These are phyloP conservation scores for Juglanconis oblonga DNA, from an alignment of 2,329 filamentous ascomycete genomes.

Conservation along the genomic window DNA sequence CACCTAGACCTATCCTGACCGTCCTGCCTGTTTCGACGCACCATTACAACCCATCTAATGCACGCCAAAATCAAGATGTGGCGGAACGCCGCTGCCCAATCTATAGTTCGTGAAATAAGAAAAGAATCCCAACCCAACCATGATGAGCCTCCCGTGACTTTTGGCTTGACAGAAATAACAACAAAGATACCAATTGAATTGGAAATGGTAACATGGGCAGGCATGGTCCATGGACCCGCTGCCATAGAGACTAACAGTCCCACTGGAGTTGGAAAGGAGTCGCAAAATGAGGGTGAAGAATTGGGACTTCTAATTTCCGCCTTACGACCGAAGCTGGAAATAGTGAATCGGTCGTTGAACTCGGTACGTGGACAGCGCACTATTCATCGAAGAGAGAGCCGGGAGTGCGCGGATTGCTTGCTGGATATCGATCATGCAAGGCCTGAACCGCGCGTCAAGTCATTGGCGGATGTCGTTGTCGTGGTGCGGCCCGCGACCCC, in stretches of 20 bases:
- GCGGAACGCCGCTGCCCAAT: constrained; percentile 12
- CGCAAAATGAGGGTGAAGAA: neutral
- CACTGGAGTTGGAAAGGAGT: neutral
- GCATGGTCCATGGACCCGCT: too few species aligned
- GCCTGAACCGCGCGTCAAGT: constrained; percentile 13
- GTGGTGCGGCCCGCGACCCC: constrained; percentile 3
- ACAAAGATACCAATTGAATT: neutral
- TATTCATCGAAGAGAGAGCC: neutral
- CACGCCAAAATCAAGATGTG: constrained; percentile 1
- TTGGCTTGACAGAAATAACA: neutral
- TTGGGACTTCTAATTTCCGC: neutral
- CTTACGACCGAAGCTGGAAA: neutral
- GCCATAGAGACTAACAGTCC: too few species aligned
- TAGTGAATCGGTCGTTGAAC: neutral
- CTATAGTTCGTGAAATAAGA: neutral
- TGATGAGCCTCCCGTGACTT: neutral
- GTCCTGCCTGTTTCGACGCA: constrained; percentile 8
- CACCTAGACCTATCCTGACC: constrained; percentile 4
- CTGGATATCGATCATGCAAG: neutral
- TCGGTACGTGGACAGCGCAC: neutral
- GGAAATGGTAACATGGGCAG: too few species aligned
- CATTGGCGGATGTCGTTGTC: constrained; percentile 1
- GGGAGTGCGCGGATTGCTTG: neutral
- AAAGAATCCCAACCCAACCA: neutral
- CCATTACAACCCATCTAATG: constrained; percentile 13